Evolutionary conservation across 2,329 filamentous ascomycete genomes (phyloP).

Genomic region (Cytospora mali): DNA sequence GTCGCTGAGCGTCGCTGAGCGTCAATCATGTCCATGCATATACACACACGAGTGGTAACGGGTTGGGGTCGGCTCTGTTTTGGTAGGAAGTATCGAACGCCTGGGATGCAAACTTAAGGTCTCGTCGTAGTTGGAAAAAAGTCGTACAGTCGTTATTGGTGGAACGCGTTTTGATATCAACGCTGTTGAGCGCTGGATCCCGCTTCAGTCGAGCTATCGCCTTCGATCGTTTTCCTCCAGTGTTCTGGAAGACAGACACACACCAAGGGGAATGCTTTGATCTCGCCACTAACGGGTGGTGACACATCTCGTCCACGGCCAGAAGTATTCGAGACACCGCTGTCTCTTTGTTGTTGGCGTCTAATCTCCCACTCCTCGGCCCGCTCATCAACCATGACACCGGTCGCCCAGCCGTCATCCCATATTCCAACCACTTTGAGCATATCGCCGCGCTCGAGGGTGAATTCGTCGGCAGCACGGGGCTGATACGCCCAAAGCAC

Average conservation of each 20-base stretch:
- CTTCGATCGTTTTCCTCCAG: slow-evolving; percentile 96
- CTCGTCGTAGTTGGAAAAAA: slow-evolving; percentile 30
- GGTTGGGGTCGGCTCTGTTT: slow-evolving; percentile 2
- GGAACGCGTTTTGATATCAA: not conserved
- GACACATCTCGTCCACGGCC: slow-evolving; percentile 61
- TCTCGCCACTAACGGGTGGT: slow-evolving; percentile 72
- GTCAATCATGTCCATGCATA: slow-evolving; percentile 22
- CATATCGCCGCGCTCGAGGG: slow-evolving; percentile 94
- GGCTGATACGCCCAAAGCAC: slow-evolving; percentile 97
- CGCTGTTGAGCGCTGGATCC: slow-evolving; percentile 49
- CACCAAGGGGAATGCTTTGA: slow-evolving; percentile 96
- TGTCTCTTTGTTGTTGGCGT: slow-evolving; percentile 81
- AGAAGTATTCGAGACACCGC: slow-evolving; percentile 85
- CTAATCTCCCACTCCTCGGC: slow-evolving; percentile 88
- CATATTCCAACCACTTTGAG: slow-evolving; percentile 97
- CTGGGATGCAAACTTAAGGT: slow-evolving; percentile 25
- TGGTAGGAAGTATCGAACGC: slow-evolving; percentile 15
- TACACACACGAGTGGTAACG: not conserved
- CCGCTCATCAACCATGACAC: slow-evolving; percentile 77
- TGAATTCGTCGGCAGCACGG: slow-evolving; percentile 88
- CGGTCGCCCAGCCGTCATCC: slow-evolving; percentile 99
- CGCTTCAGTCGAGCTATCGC: slow-evolving; percentile 72
- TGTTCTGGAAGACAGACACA: slow-evolving; percentile 95
- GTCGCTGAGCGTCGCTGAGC: slow-evolving; percentile 9
- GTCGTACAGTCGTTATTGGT: slow-evolving; percentile 30